Percentiles rank a stretch among this genome's conserved stretches.
Conservation (phyloP, 192 early-diverging fungal genomes). For the Martensiomyces pterosporus region DNA sequence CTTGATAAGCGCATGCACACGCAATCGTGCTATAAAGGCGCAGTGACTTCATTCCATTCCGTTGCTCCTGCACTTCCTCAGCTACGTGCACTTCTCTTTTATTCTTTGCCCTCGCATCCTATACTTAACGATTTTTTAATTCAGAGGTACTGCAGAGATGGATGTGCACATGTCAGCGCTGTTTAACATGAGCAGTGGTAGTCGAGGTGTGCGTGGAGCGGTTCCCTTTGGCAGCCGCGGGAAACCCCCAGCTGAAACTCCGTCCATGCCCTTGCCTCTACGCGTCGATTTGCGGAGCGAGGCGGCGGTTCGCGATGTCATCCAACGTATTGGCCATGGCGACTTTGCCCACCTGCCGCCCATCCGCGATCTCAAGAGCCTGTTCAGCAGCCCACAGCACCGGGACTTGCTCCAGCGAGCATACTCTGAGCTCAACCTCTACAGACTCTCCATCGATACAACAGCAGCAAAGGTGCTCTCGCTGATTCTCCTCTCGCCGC, state of each 20-base stretch:
- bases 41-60: too few species aligned
- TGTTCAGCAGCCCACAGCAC: constrained; percentile 14
- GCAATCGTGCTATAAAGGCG: too few species aligned
- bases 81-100: too few species aligned
- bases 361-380: constrained; percentile 15
- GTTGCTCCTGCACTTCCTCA: too few species aligned
- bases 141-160: constrained; percentile 1
- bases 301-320: constrained; percentile 7
- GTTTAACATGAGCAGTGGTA: constrained; percentile 11
- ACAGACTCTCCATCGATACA: constrained; percentile 16
- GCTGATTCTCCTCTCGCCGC: constrained; percentile 19
- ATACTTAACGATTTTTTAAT: too few species aligned
- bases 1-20: too few species aligned
- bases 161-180: constrained; percentile 26
- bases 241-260: too few species aligned
- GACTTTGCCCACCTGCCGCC: constrained; percentile 34
- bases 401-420: constrained; percentile 5
- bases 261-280: too few species aligned
- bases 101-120: too few species aligned
- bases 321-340: constrained; percentile 20
- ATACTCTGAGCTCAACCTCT: constrained; percentile 12
- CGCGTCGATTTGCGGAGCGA: constrained; percentile 15
- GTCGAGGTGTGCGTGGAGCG: constrained; percentile 1
- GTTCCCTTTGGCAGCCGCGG: too few species aligned
- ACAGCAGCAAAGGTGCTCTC: constrained; percentile 21